phyloP scores from a whole-genome alignment of 2,329 filamentous ascomycete genomes.

The Pseudogymnoascus verrucosus region DNA sequence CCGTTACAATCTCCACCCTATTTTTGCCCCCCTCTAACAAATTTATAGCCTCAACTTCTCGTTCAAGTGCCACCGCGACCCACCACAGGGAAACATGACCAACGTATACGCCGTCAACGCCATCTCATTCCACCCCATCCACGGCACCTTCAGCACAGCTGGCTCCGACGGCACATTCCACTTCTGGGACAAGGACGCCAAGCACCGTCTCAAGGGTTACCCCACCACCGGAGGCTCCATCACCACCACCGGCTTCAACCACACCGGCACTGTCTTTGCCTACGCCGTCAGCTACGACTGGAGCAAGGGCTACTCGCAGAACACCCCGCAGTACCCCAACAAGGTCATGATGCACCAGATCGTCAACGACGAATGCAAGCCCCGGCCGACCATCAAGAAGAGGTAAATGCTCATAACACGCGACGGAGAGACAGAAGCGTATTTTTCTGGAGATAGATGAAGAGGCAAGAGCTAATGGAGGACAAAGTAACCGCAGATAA shows the following conservation, averaged over 20 bases:
- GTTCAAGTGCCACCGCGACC: conserved; percentile 96
- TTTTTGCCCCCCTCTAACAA: conserved; percentile 12
- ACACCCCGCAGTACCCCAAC: conserved; percentile 64
- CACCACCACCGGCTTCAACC: conserved; percentile 84
- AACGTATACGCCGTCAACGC: conserved; percentile 95
- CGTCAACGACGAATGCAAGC: conserved; percentile 54
- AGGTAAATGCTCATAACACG: conserved; percentile 19
- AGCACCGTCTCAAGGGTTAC: conserved; percentile 84
- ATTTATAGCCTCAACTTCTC: conserved; percentile 75
- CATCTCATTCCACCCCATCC: conserved; percentile 93
- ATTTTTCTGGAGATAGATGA: conserved; percentile 1
- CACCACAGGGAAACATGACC: conserved; percentile 63
- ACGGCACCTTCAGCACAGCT: conserved; percentile 97
- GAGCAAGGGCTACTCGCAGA: conserved; percentile 89
- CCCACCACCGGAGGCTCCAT: conserved; percentile 79
- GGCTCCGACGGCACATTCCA: conserved; percentile 94
- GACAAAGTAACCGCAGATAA: conserved; percentile 9
- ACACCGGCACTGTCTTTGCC: conserved; percentile 73
- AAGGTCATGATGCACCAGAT: conserved; percentile 84
- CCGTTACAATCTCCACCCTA: conserved; percentile 23
- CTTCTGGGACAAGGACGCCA: conserved; percentile 91
- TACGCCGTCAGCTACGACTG: conserved; percentile 95
- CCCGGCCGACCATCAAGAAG: conserved; percentile 33
- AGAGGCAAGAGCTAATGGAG: conserved; percentile 8
- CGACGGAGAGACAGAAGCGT: not conserved